Conservation (phyloP, 1,284 basidiomycete genomes). For the Ustilago lituana region DNA sequence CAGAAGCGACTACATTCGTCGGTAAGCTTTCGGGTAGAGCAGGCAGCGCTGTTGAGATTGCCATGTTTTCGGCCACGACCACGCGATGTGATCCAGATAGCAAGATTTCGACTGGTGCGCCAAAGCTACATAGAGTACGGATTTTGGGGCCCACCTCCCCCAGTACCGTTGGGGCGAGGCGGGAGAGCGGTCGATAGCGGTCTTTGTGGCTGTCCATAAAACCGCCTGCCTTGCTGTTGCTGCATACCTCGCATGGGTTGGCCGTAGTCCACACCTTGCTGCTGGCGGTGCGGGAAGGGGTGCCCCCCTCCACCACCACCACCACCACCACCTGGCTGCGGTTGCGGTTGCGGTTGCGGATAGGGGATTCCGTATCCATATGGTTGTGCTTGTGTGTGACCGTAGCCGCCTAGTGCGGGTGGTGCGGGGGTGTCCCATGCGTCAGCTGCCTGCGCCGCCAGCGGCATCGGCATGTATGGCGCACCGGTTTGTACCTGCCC, state of each 20-base stretch:
- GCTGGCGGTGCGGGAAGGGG: constrained; percentile 8
- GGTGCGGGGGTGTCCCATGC: too few species aligned
- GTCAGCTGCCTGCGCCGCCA: too few species aligned
- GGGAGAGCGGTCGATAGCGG: background rate
- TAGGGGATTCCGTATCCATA: background rate
- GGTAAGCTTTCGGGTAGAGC: too few species aligned
- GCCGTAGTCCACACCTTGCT: background rate
- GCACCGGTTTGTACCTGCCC: too few species aligned
- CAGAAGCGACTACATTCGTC: too few species aligned
- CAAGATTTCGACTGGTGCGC: background rate
- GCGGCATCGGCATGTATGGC: too few species aligned
- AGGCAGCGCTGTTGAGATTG: too few species aligned
- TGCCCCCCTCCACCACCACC: constrained; percentile 4
- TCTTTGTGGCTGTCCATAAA: too few species aligned
- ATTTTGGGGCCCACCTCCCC: background rate
- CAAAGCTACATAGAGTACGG: constrained; percentile 1
- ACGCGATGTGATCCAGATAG: background rate
- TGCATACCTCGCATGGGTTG: too few species aligned
- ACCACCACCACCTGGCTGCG: background rate
- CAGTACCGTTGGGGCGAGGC: background rate
- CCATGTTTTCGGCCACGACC: background rate
- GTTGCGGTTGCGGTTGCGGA: background rate
- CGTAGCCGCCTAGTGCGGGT: too few species aligned
- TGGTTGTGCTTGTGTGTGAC: background rate
- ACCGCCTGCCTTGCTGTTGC: too few species aligned